These are phyloP conservation scores for Blastocladiella britannica DNA, from an alignment of 192 early-diverging fungal species.

Conservation along the genomic window DNA sequence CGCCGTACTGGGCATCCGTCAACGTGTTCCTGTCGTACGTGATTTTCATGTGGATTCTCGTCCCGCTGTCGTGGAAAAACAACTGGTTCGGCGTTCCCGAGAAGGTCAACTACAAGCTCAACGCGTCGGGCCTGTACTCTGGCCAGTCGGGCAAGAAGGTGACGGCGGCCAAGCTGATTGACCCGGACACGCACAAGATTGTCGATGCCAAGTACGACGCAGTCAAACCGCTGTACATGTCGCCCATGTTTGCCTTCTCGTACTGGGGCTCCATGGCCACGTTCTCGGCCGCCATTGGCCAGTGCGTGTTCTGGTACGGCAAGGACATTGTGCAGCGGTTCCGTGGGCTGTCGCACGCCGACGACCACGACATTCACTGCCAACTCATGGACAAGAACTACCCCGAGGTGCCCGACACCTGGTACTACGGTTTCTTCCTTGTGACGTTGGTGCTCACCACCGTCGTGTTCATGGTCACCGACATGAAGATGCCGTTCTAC, in stretches of 20 bases:
- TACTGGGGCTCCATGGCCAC: constrained; percentile 49
- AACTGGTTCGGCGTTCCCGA: background rate
- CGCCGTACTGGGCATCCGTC: constrained; percentile 48
- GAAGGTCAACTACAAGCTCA: background rate
- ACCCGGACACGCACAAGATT: constrained; percentile 17
- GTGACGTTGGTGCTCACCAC: constrained; percentile 1
- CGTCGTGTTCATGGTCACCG: constrained; percentile 2
- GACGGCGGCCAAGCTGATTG: constrained; percentile 10
- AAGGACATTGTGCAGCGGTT: constrained; percentile 39
- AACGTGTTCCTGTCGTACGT: constrained; percentile 50
- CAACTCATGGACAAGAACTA: constrained; percentile 47
- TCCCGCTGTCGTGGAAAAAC: constrained; percentile 16
- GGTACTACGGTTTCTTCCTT: constrained; percentile 28
- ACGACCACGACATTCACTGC: constrained; percentile 47
- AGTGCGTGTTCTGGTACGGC: constrained; percentile 41
- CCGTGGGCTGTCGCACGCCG: constrained; percentile 26
- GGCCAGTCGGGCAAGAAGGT: background rate
- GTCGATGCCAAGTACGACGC: constrained; percentile 26
- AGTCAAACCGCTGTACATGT: constrained; percentile 44
- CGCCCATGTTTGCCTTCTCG: constrained; percentile 40
- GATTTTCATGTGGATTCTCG: constrained; percentile 52
- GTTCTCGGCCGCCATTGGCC: constrained; percentile 41
- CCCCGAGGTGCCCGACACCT: constrained; percentile 54
- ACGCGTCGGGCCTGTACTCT: background rate
- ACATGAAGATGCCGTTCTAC: constrained; percentile 5